phyloP scores from a whole-genome alignment of 2,329 filamentous ascomycete genomes.

The Fusarium albosuccineum region DNA sequence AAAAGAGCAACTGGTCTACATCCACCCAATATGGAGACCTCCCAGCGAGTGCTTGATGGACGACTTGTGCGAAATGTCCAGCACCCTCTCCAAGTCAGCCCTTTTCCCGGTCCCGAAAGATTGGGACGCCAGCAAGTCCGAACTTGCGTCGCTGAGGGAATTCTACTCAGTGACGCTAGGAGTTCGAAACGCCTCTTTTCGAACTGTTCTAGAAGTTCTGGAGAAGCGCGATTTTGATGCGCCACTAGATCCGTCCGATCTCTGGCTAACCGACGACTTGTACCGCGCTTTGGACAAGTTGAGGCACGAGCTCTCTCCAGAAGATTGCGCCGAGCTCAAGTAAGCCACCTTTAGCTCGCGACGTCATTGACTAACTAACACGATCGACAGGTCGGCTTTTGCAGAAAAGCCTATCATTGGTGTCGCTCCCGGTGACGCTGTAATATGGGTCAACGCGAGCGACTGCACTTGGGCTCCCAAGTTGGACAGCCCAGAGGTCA shows the following conservation, averaged over 20 bases:
- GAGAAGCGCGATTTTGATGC: constrained; percentile 37
- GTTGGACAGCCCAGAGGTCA: constrained; percentile 29
- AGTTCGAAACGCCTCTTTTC: constrained; percentile 35
- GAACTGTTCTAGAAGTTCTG: constrained; percentile 31
- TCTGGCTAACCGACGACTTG: constrained; percentile 25
- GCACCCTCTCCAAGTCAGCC: constrained; percentile 39
- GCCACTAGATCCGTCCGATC: background rate
- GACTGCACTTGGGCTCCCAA: constrained; percentile 41
- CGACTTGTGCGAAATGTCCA: constrained; percentile 38
- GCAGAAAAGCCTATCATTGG: constrained; percentile 24
- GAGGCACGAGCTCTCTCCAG: constrained; percentile 25
- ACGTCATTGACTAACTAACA: background rate
- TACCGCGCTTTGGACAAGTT: constrained; percentile 39
- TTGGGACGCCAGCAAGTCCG: constrained; percentile 42
- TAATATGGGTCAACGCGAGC: constrained; percentile 30
- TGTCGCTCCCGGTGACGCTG: constrained; percentile 25
- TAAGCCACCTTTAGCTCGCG: background rate
- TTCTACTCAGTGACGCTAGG: constrained; percentile 39
- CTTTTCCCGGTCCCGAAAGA: constrained; percentile 39
- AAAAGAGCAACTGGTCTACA: constrained; percentile 39
- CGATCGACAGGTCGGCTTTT: constrained; percentile 16
- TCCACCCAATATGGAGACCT: constrained; percentile 41
- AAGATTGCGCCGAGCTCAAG: constrained; percentile 34
- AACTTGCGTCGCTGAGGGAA: constrained; percentile 38
- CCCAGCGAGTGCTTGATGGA: constrained; percentile 41